Percentiles rank a stretch among this genome's conserved stretches.
Conservation (phyloP, 345 rosid species). For the Lepidium aucheri region DNA sequence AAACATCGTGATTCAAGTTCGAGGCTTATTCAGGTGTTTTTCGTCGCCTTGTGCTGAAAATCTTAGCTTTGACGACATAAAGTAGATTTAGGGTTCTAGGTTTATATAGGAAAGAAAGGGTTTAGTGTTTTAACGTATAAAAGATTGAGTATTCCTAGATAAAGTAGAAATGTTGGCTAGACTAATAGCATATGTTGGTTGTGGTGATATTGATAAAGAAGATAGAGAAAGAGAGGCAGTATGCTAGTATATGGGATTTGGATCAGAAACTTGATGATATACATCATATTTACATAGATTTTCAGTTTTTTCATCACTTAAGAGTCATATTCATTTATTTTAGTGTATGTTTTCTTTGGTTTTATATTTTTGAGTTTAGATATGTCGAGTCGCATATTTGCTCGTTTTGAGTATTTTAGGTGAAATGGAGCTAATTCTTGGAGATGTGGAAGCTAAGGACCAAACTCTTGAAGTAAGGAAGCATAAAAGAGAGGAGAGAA, state of each 20-base stretch:
- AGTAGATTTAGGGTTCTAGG: conserved; percentile 21
- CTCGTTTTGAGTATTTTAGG: too few species aligned
- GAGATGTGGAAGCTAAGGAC: too few species aligned
- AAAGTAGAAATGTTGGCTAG: conserved; percentile 35
- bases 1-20: not conserved
- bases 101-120: not conserved
- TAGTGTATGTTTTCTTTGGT: too few species aligned
- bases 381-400: too few species aligned
- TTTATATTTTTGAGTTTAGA: too few species aligned
- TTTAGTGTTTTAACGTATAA: conserved; percentile 6
- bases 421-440: too few species aligned
- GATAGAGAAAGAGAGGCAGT: conserved; percentile 44
- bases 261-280: conserved; percentile 89
- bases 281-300: too few species aligned
- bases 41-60: not conserved
- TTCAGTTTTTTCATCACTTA: too few species aligned
- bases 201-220: conserved; percentile 48
- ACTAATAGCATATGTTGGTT: conserved; percentile 35
- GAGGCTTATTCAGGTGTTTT: not conserved
- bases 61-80: not conserved
- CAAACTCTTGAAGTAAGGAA: too few species aligned
- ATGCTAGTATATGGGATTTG: conserved; percentile 83
- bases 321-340: too few species aligned
- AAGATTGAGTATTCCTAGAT: not conserved
- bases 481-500: too few species aligned